A percentile compares a stretch with the other conserved stretches of the same genome.
phyloP scores from a whole-genome alignment of 164 flowering plant genomes.

The Malania oleifera region DNA sequence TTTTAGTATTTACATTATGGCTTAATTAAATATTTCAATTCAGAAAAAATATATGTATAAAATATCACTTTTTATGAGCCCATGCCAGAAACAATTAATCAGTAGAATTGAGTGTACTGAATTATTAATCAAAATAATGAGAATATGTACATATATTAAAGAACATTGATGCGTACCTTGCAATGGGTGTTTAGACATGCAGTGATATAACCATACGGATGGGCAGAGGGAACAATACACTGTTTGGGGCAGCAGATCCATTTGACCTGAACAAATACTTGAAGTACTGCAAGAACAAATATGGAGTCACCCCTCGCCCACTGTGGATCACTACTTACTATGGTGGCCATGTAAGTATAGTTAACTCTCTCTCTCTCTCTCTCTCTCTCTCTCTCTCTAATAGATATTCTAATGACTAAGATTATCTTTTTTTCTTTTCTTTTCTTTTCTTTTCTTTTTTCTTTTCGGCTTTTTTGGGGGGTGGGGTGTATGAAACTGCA shows the following conservation, averaged over 20 bases:
- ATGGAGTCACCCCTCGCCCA: constrained; percentile 53
- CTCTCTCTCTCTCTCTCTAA: background rate
- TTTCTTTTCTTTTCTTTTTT: background rate
- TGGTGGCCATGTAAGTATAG: constrained; percentile 53
- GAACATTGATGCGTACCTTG: too few relatives aligned
- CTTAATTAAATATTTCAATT: too few relatives aligned
- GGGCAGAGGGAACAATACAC: constrained; percentile 33
- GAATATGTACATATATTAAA: too few relatives aligned
- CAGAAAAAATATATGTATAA: too few relatives aligned
- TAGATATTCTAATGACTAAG: background rate
- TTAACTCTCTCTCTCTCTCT: background rate
- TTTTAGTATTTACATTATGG: too few relatives aligned
- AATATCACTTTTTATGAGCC: too few relatives aligned
- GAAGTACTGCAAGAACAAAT: constrained; percentile 22
- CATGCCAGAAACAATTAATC: too few relatives aligned
- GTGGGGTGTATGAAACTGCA: too few relatives aligned
- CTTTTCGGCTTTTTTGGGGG: too few relatives aligned
- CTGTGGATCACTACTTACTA: constrained; percentile 65
- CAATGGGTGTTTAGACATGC: constrained; percentile 44
- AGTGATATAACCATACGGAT: constrained; percentile 63
- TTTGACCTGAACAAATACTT: constrained; percentile 26
- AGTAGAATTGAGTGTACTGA: too few relatives aligned
- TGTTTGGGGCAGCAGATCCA: constrained; percentile 42
- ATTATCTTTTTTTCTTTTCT: background rate
- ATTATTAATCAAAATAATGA: too few relatives aligned